Percentiles rank a stretch among this genome's conserved stretches.
These are phyloP conservation scores for Cladosporium sp. DNA, from an alignment of 2,329 filamentous ascomycete species.

Conservation along the genomic window DNA sequence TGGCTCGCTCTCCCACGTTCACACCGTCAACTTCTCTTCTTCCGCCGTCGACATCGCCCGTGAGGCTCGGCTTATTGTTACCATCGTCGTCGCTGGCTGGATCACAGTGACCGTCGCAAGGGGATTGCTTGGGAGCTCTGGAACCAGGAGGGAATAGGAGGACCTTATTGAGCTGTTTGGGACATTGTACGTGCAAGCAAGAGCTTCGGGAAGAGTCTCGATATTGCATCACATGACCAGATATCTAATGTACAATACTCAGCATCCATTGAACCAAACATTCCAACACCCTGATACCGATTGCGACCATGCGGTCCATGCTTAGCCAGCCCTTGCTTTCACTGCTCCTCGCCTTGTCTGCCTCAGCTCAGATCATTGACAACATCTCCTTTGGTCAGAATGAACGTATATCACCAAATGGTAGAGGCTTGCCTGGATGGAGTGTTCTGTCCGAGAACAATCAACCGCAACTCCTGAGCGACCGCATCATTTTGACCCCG, in stretches of 20 bases:
- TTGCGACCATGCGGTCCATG: slow-evolving; percentile 14
- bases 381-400: slow-evolving; percentile 72
- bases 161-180: neutral
- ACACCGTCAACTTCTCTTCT: slow-evolving; percentile 53
- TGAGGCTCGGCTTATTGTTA: slow-evolving; percentile 53
- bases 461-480: slow-evolving; percentile 68
- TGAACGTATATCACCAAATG: slow-evolving; percentile 65
- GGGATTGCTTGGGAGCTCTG: slow-evolving; percentile 26
- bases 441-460: slow-evolving; percentile 56
- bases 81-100: slow-evolving; percentile 47
- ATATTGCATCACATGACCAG: neutral
- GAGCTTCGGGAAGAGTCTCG: neutral
- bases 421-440: slow-evolving; percentile 58
- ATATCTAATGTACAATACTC: slow-evolving; percentile 4
- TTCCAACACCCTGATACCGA: slow-evolving; percentile 1
- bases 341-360: slow-evolving; percentile 27
- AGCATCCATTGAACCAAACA: neutral
- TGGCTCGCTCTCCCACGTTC: slow-evolving; percentile 45
- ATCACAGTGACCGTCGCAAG: slow-evolving; percentile 31
- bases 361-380: slow-evolving; percentile 33
- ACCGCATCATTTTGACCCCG: slow-evolving; percentile 89
- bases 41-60: slow-evolving; percentile 51
- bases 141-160: slow-evolving; percentile 21
- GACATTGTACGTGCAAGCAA: slow-evolving; percentile 7
- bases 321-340: slow-evolving; percentile 23